Evolutionary conservation across 345 rosid species (phyloP).

Genomic region (Eucalyptus pauciflora): DNA sequence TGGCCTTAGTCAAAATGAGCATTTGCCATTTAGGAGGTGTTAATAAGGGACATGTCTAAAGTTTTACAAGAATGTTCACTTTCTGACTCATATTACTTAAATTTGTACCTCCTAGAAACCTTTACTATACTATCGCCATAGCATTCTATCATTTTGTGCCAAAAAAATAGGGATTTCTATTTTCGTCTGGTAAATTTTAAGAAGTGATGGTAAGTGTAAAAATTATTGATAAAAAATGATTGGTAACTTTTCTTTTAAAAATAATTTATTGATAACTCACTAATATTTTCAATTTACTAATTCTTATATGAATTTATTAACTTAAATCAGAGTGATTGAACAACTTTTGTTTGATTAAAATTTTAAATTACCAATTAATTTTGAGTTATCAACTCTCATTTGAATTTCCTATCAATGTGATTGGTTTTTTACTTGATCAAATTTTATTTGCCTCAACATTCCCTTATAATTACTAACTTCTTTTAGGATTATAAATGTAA

Average conservation of each 20-base stretch:
- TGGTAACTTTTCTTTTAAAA: not conserved
- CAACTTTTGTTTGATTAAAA: not conserved
- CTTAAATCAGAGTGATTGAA: not conserved
- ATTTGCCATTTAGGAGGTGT: not conserved
- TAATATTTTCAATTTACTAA: no score
- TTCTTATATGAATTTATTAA: no score
- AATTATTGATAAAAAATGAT: no score
- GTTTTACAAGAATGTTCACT: not conserved
- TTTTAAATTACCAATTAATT: not conserved
- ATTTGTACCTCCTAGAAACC: not conserved
- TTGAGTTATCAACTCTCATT: not conserved
- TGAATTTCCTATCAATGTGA: not conserved
- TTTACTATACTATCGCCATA: accelerated
- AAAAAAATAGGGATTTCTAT: not conserved
- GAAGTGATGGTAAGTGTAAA: not conserved
- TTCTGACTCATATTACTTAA: not conserved
- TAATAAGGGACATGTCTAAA: not conserved
- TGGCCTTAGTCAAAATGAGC: not conserved
- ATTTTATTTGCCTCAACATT: not conserved
- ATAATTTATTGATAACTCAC: no score
- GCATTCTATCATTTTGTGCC: not conserved
- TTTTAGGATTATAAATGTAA: no score
- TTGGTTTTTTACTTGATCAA: no score
- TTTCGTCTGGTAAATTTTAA: not conserved
- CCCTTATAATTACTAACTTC: not conserved